Conservation (phyloP, 768 basidiomycete genomes). For the Tylopilus balloui region DNA sequence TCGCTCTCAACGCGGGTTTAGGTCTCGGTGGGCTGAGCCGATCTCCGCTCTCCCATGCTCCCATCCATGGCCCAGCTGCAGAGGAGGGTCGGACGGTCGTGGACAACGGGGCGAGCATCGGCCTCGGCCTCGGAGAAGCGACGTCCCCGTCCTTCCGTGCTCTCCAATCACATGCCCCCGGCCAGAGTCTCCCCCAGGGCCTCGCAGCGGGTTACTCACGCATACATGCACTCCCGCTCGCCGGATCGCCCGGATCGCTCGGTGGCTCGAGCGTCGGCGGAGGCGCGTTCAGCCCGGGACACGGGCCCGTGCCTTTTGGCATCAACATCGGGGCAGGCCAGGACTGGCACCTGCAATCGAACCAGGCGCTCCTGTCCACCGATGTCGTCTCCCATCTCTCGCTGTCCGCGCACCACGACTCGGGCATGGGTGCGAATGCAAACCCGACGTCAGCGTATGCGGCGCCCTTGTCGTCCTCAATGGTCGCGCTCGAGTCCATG, state of each 20-base stretch:
- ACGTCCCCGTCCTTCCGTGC: slow-evolving; percentile 73
- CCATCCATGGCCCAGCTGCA: slow-evolving; percentile 23
- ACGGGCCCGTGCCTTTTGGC: slow-evolving; percentile 28
- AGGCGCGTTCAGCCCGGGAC: slow-evolving; percentile 29
- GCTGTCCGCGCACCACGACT: slow-evolving; percentile 26
- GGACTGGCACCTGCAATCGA: slow-evolving; percentile 29
- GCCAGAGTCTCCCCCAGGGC: slow-evolving; percentile 87
- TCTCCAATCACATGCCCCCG: slow-evolving; percentile 82
- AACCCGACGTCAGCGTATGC: background rate
- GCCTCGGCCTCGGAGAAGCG: slow-evolving; percentile 28
- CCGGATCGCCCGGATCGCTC: slow-evolving; percentile 35
- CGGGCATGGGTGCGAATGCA: background rate
- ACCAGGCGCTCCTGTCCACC: slow-evolving; percentile 16
- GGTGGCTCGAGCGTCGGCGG: slow-evolving; percentile 27
- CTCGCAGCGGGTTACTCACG: slow-evolving; percentile 88
- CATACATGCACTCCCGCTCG: slow-evolving; percentile 67
- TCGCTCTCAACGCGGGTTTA: slow-evolving; percentile 20
- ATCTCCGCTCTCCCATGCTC: slow-evolving; percentile 27
- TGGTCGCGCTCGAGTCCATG: slow-evolving; percentile 45
- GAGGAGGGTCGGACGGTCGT: slow-evolving; percentile 23
- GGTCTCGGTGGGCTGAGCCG: slow-evolving; percentile 27
- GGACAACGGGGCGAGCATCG: slow-evolving; percentile 12
- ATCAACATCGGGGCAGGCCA: slow-evolving; percentile 27
- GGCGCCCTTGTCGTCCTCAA: slow-evolving; percentile 17
- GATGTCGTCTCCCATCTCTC: slow-evolving; percentile 23